These are phyloP conservation scores for Lecanicillium sp. DNA, from an alignment of 2,329 filamentous ascomycete species.

Conservation along the genomic window DNA sequence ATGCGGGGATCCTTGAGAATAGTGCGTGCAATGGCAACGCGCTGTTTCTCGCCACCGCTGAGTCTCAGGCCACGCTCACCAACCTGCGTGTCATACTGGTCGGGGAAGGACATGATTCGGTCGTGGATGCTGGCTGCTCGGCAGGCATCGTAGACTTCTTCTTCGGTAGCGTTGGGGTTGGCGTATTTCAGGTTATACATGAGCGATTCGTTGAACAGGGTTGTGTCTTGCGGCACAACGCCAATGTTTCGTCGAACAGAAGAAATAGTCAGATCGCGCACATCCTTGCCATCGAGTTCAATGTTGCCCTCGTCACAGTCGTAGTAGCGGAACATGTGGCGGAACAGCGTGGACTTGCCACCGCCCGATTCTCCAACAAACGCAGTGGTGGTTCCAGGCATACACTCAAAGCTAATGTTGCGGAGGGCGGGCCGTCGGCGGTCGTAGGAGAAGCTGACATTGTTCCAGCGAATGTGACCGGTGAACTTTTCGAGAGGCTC, in stretches of 20 bases:
- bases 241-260: slow-evolving; percentile 89
- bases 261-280: slow-evolving; percentile 84
- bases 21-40: slow-evolving; percentile 86
- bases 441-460: slow-evolving; percentile 90
- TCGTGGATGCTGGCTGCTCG: slow-evolving; percentile 87
- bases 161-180: slow-evolving; percentile 71
- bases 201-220: slow-evolving; percentile 87
- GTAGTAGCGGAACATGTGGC: slow-evolving; percentile 94
- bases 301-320: slow-evolving; percentile 76
- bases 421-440: slow-evolving; percentile 76
- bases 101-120: slow-evolving; percentile 81
- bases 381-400: slow-evolving; percentile 87
- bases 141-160: slow-evolving; percentile 77
- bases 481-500: slow-evolving; percentile 59
- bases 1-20: slow-evolving; percentile 89
- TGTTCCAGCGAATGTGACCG: slow-evolving; percentile 79
- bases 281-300: slow-evolving; percentile 75
- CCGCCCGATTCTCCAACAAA: slow-evolving; percentile 95
- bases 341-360: slow-evolving; percentile 94
- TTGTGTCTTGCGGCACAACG: slow-evolving; percentile 93
- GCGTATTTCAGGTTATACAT: slow-evolving; percentile 96
- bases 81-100: slow-evolving; percentile 83
- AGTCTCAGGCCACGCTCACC: slow-evolving; percentile 82
- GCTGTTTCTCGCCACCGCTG: slow-evolving; percentile 88
- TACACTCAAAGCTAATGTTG: slow-evolving; percentile 77